Base-by-base conservation (phyloP, 371 early-diverging fungal genomes). In the Umbelopsis sp. region DNA sequence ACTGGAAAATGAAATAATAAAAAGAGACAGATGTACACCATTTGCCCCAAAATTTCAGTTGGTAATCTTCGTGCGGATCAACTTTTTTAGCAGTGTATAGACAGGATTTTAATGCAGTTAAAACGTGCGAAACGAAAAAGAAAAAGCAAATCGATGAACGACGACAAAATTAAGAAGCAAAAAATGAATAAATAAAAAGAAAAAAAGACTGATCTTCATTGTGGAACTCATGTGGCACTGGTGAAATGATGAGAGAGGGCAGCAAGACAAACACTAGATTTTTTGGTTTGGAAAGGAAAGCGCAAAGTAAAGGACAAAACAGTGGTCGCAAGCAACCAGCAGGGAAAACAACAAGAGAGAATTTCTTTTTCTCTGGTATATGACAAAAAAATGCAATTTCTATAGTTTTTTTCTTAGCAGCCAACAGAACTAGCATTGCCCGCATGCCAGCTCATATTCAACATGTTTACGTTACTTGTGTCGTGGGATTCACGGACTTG, bases 141-240 rank as follows among this genome's bases (percentile, higher is more conserved):
- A 41, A 41, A 22, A 41, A 41, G 41, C 41, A 41, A 41, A 41
- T 41, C 1, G 41, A 41, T 12, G 51, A 37, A 44, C 7, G 51
- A 29, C 45, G 20, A 46, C 18, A 51, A 69, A 16, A 66, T 41
- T 66, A 46, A 53, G 35, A 65, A 62, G 65, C 38, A 63, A 63
- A 53, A 57, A 7, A 16, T 63, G 29, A 22, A 24, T 29, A 29
- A 29, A 29, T 29, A 29, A 29, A 29, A 29, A 22, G 22, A 22
- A 0, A 22, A 41, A 10, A 1, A 41, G 41, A 41, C 41, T 41
- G 41, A 41, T 41, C 41, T 41, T 41, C 41, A 41, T 41, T 41
- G 41, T 41, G 41, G 41, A 41, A 41, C 41, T 7, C 41, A 41
- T 41, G 41, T 41, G 41, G 41, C 7, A 41, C 41, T 41, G 1